These are phyloP conservation scores for Pilasporangium apinafurcum DNA, from an alignment of 352 stramenopile genomes.

Conservation along the genomic window DNA sequence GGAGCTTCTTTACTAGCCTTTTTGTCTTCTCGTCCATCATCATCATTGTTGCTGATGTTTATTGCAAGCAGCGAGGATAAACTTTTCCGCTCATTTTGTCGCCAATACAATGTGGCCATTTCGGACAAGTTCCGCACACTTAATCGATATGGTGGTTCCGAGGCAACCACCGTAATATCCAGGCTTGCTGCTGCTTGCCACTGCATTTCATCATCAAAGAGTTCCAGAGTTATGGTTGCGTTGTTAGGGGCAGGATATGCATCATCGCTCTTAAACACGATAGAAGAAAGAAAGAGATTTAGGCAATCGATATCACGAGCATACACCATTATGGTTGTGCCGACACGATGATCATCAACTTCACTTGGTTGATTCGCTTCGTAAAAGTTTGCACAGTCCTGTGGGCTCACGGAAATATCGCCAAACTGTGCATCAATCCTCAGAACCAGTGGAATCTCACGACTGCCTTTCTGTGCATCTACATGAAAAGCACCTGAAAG, in stretches of 20 bases:
- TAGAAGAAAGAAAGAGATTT: slow-evolving; percentile 10
- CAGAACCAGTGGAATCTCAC: too few species aligned
- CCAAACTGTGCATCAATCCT: too few species aligned
- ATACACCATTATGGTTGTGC: slow-evolving; percentile 1
- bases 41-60: not conserved
- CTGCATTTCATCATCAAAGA: slow-evolving; percentile 7
- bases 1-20: not conserved
- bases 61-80: not conserved
- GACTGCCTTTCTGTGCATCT: too few species aligned
- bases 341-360: too few species aligned
- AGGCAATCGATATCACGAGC: slow-evolving; percentile 15
- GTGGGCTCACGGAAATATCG: too few species aligned
- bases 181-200: not conserved
- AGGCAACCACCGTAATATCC: not conserved
- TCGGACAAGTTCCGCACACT: not conserved
- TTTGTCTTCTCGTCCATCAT: not conserved
- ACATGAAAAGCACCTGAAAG: slow-evolving; percentile 13
- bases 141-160: slow-evolving; percentile 1
- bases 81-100: not conserved
- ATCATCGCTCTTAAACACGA: not conserved
- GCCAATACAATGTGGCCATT: not conserved
- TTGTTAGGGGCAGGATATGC: not conserved
- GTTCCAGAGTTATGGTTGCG: too few species aligned
- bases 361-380: too few species aligned
- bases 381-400: too few species aligned